phyloP scores from a whole-genome alignment of 1,284 basidiomycete genomes.

The Peniophora sp. region DNA sequence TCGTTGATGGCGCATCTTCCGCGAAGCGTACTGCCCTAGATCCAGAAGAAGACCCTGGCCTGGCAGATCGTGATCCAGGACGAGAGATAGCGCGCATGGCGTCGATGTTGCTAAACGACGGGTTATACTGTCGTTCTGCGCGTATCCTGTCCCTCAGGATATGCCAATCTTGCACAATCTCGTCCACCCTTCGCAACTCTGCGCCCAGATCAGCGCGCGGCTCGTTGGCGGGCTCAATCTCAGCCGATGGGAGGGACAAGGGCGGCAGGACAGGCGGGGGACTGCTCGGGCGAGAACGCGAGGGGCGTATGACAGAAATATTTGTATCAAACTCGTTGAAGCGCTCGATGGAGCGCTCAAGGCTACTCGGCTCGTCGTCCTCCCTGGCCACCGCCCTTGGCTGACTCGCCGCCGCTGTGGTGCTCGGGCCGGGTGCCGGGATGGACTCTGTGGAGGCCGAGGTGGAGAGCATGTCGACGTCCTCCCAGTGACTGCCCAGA shows the following conservation, averaged over 20 bases:
- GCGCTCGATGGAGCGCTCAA: conserved; percentile 40
- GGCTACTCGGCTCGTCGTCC: conserved; percentile 10
- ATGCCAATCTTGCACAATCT: not conserved
- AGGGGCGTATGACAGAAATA: conserved; percentile 31
- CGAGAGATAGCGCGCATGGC: too few species aligned
- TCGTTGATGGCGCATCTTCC: too few species aligned
- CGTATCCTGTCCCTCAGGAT: not conserved
- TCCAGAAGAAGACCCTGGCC: not conserved
- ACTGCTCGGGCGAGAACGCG: conserved; percentile 19
- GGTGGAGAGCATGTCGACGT: not conserved
- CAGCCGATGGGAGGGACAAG: conserved; percentile 9
- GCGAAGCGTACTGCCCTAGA: not conserved
- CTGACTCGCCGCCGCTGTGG: conserved; percentile 6
- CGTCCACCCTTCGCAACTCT: not conserved
- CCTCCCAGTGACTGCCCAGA: not conserved
- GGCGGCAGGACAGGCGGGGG: conserved; percentile 10
- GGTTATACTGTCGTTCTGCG: too few species aligned
- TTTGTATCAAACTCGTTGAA: conserved; percentile 46
- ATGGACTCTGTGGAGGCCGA: not conserved
- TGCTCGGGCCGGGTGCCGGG: conserved; percentile 1
- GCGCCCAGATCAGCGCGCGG: not conserved
- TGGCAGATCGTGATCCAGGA: too few species aligned
- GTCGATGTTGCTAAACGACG: too few species aligned
- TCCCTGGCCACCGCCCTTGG: conserved; percentile 20
- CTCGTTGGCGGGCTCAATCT: conserved; percentile 2